Evolutionary conservation across 768 basidiomycete species (phyloP), one percentile per base, ranked within the genome.

Genomic region (Suillus paluster): DNA sequence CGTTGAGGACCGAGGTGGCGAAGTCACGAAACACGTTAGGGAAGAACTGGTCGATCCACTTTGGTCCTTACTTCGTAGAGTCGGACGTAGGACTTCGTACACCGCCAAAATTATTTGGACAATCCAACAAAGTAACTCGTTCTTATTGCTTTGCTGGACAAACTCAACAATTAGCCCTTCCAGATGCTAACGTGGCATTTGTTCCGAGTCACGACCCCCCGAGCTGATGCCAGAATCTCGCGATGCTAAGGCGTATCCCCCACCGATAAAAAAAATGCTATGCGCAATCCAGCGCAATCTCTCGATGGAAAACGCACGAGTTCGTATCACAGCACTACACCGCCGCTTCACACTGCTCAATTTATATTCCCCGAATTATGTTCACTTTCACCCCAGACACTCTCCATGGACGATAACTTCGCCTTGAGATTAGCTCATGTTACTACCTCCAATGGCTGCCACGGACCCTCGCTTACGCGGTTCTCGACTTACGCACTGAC

Each of bases 401-500:
- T 49, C 25, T 15, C 5, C 23, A 17, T 17, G 17, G 17, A 19
- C 17, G 17, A 27, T 49, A 10, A 27, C 27, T 49, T n/a, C n/a
- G n/a, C n/a, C 15, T 48, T 27, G 25, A 48, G 8, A 9, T 11
- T 36, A 12, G 36, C 25, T 25, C 17, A 49, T 73, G 73, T 77
- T 1, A 74, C 81, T 66, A 76, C 78, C 0, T 80, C 81, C 63
- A 82, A 83, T 64, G 80, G 80, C 61, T 63, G 79, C 5, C 79
- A 83, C 70, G 82, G 82, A 1, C 82, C 83, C 62, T 81, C 78
- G 17, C 71, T 83, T 5, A 64, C 74, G 77, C 81, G 57, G 83
- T 79, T 3, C 41, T 83, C 11, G 72, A 83, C 64, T 62, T 81
- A 0, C 64, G 68, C 0, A 64, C 57, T 23, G 66, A 73, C 19